These are phyloP conservation scores for Yueomyces sp. DNA, from an alignment of 805 yeast genomes.

Conservation along the genomic window DNA sequence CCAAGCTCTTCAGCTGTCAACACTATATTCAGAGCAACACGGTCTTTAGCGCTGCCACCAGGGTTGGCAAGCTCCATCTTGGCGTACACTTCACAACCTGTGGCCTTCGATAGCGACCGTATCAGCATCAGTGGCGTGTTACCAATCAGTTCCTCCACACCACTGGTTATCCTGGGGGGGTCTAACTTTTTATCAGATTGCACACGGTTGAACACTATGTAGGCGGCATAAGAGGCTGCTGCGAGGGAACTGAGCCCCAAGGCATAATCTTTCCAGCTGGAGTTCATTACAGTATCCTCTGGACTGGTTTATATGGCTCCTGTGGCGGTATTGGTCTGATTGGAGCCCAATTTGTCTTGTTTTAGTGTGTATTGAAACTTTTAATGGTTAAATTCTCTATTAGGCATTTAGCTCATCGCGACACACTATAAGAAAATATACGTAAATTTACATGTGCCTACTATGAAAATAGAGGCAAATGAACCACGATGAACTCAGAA, in stretches of 20 bases:
- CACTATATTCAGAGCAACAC: constrained; percentile 82
- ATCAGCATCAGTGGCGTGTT: constrained; percentile 76
- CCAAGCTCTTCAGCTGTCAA: constrained; percentile 52
- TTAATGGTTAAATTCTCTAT: no score
- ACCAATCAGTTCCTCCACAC: constrained; percentile 73
- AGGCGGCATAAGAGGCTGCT: constrained; percentile 1
- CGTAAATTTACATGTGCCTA: no score
- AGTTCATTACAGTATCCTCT: not conserved
- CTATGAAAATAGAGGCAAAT: no score
- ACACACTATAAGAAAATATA: no score
- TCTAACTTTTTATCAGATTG: not conserved
- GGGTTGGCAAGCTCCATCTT: constrained; percentile 80
- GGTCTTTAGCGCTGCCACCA: constrained; percentile 90
- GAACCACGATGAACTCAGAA: no score
- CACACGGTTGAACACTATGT: not conserved
- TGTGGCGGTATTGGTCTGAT: no score
- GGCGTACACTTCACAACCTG: constrained; percentile 78
- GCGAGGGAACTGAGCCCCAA: constrained; percentile 2
- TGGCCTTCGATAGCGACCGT: constrained; percentile 50
- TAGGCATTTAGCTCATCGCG: no score
- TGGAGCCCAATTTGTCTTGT: no score
- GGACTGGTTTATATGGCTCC: not conserved
- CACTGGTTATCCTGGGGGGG: constrained; percentile 22
- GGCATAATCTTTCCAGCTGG: constrained; percentile 5
- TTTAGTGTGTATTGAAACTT: no score